phyloP scores from a whole-genome alignment of 2,329 filamentous ascomycete genomes.

The Xylariaceae sp. region DNA sequence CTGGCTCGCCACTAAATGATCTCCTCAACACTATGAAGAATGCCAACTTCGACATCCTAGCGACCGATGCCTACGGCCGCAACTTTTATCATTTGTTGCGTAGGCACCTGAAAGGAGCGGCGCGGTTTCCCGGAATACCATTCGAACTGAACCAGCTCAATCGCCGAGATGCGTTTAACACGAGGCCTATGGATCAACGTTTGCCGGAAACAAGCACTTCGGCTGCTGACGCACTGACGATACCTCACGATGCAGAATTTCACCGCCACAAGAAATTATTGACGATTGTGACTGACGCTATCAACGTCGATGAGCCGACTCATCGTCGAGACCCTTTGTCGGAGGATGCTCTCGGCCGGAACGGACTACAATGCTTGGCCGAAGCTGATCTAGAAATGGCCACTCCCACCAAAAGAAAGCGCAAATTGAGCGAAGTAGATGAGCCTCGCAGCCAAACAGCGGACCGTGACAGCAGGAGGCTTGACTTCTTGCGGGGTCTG shows the following conservation, averaged over 20 bases:
- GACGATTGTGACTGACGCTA: conserved; percentile 30
- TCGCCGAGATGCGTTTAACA: conserved; percentile 46
- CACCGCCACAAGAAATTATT: conserved; percentile 31
- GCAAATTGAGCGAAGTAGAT: conserved; percentile 29
- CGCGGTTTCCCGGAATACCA: conserved; percentile 15
- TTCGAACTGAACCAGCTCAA: conserved; percentile 29
- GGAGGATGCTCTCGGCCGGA: conserved; percentile 46
- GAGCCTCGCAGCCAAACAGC: conserved; percentile 10
- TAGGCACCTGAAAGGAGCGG: conserved; percentile 9
- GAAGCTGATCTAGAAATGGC: conserved; percentile 41
- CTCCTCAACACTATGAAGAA: conserved; percentile 18
- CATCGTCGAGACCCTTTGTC: conserved; percentile 18
- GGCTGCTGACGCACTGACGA: conserved; percentile 6
- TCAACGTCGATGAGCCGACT: conserved; percentile 16
- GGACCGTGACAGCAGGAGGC: conserved; percentile 9
- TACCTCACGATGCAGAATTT: conserved; percentile 16
- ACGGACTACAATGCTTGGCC: conserved; percentile 56
- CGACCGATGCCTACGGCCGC: conserved; percentile 27
- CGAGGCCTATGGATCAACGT: conserved; percentile 20
- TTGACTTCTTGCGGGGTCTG: conserved; percentile 24
- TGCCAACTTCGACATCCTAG: conserved; percentile 19
- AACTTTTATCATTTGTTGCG: conserved; percentile 31
- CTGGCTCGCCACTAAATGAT: conserved; percentile 14
- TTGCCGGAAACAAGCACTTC: conserved; percentile 6
- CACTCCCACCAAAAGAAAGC: conserved; percentile 27